Evolutionary conservation across 805 yeast genomes (phyloP), one percentile per base, ranked within the genome.

Genomic region (Saccharomycopsis guyanensis): DNA sequence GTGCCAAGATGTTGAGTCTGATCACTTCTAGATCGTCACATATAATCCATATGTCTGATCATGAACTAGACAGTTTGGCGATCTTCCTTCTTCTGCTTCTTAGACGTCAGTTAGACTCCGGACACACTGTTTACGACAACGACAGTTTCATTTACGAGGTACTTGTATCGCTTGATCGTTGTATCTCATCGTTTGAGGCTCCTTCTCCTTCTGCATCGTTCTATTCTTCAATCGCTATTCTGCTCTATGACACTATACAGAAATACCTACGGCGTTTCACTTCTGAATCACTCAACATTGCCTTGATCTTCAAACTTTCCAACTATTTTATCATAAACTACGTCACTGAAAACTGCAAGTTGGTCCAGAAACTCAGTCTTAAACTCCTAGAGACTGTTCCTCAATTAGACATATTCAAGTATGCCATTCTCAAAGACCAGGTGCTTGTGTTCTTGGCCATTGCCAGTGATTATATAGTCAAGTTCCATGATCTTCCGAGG

Each of bases 1-100:
- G 63, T 24, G 50, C 59, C 2, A 58, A 58, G 12, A 48, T 62
- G 0, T 37, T 70, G 13, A 56, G 53, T n/a, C 31, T 52, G 5
- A 42, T 70, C 8, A 48, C 58, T 1, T 42, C 56, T 2, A 42
- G 46, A 24, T 52, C 53, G 16, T 50, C 46, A 2, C 58, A 56
- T 39, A 44, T 59, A 27, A 52, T 53, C 12, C 55, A 53, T 24
- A 42, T 60, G 2, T 39, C 52, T 4, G 46, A 49, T 18, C 40
- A 34, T 2, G 53, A 44, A 6, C 42, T 29, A 25, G 23, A 22
- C 5, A 39, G 12, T 5, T 40, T 47, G 22, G 27, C 40, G n/a
- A 32, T 33, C 15, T 40, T 15, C 5, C 20, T 45, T 6, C 10
- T 44, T 18, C 12, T 16, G 6, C 4, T 31, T 3, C 12, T 44